Base-by-base conservation (phyloP, 345 rosid genomes). In the Abelmoschus esculentus region DNA sequence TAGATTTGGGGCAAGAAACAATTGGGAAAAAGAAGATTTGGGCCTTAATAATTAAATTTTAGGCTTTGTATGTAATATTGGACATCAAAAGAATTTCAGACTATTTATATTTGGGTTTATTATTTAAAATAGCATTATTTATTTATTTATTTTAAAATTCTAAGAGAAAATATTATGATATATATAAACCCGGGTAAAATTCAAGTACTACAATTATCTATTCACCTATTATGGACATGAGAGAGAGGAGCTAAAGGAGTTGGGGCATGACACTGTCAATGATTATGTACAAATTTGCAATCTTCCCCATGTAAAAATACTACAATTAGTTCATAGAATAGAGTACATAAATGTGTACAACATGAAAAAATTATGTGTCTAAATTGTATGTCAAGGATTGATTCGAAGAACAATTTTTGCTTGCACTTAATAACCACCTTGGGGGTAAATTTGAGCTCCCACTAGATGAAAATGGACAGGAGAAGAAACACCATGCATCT, bases 281-380 rank as follows among this genome's bases (percentile, higher is more conserved):
- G 63, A 54, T 68, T 79, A 40, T 84, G 69, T 76, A 81, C 87
- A 81, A 42, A 52, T 74, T 76, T 56, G 61, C 52, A 71, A 72
- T 19, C 63, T 73, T 53, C 79, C 77, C 77, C 79, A 28, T 36
- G n/a, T 12, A 44, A 68, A 57, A 29, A 19, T 64, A 17, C 63
- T 15, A 57, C 69, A 18, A 64, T 64, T 34, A 4, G 61, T 31
- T 64, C 55, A 36, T 49, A 26, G 42, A 70, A 71, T 66, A 61
- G 31, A 60, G 82, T 72, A 72, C 72, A 61, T 52, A 5, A n/a
- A 61, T 63, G 74, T 75, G 59, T 75, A 81, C 78, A 81, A 73
- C 75, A 79, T 31, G 29, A 70, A 77, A 72, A 77, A 62, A 75
- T 15, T 29, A 28, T 66, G 58, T n/a, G 58, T 53, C 70, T 26